Evolutionary conservation across 257 asterid genomes (phyloP).

Genomic region (Plantago major): DNA sequence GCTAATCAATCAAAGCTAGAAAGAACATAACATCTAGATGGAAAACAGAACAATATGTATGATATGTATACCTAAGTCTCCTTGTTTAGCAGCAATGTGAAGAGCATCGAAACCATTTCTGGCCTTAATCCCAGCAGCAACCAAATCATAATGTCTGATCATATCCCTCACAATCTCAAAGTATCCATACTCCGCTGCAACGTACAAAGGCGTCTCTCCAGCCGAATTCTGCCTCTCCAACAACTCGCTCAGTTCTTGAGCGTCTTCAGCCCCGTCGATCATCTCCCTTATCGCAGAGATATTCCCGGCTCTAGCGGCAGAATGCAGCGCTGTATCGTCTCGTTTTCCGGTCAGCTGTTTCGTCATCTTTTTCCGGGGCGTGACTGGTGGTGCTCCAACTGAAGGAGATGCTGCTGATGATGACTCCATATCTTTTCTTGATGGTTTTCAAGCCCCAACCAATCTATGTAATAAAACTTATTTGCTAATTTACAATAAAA

Average conservation of each 20-base stretch:
- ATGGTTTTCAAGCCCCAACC: too few relatives aligned
- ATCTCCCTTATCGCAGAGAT: slow-evolving; percentile 30
- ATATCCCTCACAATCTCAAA: slow-evolving; percentile 44
- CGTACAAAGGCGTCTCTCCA: slow-evolving; percentile 45
- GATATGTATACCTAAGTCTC: slow-evolving; percentile 39
- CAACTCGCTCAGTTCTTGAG: slow-evolving; percentile 23
- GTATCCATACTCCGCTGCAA: slow-evolving; percentile 57
- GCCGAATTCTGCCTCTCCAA: slow-evolving; percentile 41
- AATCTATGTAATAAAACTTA: too few relatives aligned
- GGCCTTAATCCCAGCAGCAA: slow-evolving; percentile 51
- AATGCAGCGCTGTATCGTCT: slow-evolving; percentile 46
- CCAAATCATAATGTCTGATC: slow-evolving; percentile 39
- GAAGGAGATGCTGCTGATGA: slow-evolving; percentile 3
- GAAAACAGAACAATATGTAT: too few relatives aligned
- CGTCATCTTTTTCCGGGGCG: slow-evolving; percentile 54
- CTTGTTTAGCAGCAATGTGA: slow-evolving; percentile 63
- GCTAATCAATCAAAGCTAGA: too few relatives aligned
- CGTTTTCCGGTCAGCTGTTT: slow-evolving; percentile 56
- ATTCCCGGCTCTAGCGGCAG: slow-evolving; percentile 49
- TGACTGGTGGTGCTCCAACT: slow-evolving; percentile 24
- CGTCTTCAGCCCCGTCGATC: slow-evolving; percentile 24
- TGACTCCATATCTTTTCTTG: background rate
- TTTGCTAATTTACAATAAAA: background rate
- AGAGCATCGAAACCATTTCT: slow-evolving; percentile 57
- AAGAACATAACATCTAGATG: too few relatives aligned